Conservation (phyloP, 106 monocot genomes). For the Dendrobium nobile region DNA sequence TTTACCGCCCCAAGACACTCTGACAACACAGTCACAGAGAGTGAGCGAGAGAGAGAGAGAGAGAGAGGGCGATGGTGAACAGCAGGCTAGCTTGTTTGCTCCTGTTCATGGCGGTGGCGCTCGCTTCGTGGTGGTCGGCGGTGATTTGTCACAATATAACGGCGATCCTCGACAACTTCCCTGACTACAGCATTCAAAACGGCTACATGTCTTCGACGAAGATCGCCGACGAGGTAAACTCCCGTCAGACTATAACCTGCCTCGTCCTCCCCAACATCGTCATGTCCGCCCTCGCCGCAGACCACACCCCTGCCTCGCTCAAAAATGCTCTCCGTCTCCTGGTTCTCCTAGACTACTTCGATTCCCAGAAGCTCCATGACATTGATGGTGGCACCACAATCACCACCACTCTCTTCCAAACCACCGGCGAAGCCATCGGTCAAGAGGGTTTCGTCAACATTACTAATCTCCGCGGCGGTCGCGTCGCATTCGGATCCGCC, state of each 20-base stretch:
- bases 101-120: conserved; percentile 1
- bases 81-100: background rate
- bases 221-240: conserved; percentile 95
- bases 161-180: conserved; percentile 50
- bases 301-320: conserved; percentile 50
- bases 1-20: background rate
- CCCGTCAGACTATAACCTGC: conserved; percentile 64
- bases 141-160: conserved; percentile 63
- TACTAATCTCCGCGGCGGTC: conserved; percentile 76
- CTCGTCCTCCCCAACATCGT: conserved; percentile 72
- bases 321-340: conserved; percentile 94
- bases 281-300: conserved; percentile 64
- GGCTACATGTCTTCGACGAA: conserved; percentile 66
- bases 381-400: conserved; percentile 65
- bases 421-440: conserved; percentile 78
- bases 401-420: conserved; percentile 86
- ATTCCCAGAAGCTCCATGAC: conserved; percentile 77
- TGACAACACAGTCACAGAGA: background rate
- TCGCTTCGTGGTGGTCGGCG: background rate
- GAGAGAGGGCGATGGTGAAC: background rate
- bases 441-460: conserved; percentile 96
- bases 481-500: conserved; percentile 71
- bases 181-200: conserved; percentile 82
- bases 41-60: background rate
- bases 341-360: conserved; percentile 94